Evolutionary conservation across 163 green algal species (phyloP), one percentile per base, ranked within the genome.

Genomic region (Chlorella variabilis): DNA sequence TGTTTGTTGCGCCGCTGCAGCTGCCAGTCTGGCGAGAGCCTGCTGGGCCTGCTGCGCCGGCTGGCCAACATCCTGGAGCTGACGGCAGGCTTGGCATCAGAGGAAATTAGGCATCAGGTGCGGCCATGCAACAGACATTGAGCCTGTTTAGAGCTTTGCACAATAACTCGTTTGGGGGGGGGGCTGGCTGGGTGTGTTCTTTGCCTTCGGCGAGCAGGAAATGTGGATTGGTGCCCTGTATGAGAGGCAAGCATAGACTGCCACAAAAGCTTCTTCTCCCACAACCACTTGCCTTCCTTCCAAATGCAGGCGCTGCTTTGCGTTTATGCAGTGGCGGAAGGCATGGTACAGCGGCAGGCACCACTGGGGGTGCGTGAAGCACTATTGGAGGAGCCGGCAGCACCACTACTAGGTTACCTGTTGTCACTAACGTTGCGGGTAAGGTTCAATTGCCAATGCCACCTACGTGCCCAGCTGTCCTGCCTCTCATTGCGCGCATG

Each of bases 41-140:
- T 81, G 65, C 62, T 90, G 36, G 54, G 82, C 17, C 21, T 89
- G 74, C 73, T 95, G 73, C 79, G 93, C 77, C 83, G 85, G 27
- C 76, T 94, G 39, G 79, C 82, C 9, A 45, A 66, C 17, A 58
- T 93, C 69, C 68, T 89, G 63, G 75, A 73, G 78, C 80, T 94
- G 51, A 48, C 45, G 0, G 62, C 42, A 0, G 71, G 15, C 13
- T 36, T 54, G 2, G 85, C 81, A 0, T 79, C 80, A 1, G 91
- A 95, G 49, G 91, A 94, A 85, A 81, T 88, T 0, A 56, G 81
- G 20, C 56, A 80, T 17, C 74, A 59, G 75, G 62, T 66, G 42
- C 1, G 74, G 27, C n/a, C n/a, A n/a, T 23, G 36, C 59, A 68
- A 33, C 27, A 51, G 66, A 5, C 36, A 7, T 41, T 23, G 20